phyloP scores from a whole-genome alignment of 1,139 yeast genomes.

The Suhomyces bokatorum region DNA sequence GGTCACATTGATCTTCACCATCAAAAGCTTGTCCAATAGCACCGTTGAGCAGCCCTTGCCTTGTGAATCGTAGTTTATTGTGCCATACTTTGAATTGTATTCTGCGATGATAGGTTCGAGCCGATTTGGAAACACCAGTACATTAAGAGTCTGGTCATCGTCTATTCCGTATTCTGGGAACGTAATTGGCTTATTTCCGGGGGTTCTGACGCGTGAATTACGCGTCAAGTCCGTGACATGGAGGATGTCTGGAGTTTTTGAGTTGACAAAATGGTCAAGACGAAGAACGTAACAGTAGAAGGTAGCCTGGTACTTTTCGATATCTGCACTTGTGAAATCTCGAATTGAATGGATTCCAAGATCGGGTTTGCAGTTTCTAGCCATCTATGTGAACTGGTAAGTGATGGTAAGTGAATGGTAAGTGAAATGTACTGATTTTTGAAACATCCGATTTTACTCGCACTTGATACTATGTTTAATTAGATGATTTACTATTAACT shows the following conservation, averaged over 20 bases:
- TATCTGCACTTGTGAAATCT: background rate
- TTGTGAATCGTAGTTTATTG: background rate
- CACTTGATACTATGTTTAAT: too few relatives aligned
- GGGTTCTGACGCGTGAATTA: conserved; percentile 1
- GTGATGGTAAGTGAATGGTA: too few relatives aligned
- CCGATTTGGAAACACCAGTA: conserved; percentile 5
- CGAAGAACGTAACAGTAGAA: conserved; percentile 10
- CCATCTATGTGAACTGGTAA: background rate
- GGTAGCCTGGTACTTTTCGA: conserved; percentile 4
- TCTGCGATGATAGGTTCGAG: background rate
- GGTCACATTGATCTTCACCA: conserved; percentile 9
- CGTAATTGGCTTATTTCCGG: background rate
- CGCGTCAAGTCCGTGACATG: conserved; percentile 13
- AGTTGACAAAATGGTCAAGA: conserved; percentile 4
- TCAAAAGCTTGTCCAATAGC: conserved; percentile 7
- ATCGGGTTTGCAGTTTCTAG: background rate
- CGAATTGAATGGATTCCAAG: conserved; percentile 3
- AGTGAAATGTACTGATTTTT: too few relatives aligned
- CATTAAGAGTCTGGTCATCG: conserved; percentile 10
- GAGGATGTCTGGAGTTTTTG: conserved; percentile 10
- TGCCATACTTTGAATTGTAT: background rate
- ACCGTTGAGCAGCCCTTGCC: background rate
- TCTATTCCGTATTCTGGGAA: conserved; percentile 3
- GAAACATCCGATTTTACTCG: too few relatives aligned
- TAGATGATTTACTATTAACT: too few relatives aligned